Base-by-base conservation (phyloP, 2,329 filamentous ascomycete genomes). In the Emericellopsis atlantica region DNA sequence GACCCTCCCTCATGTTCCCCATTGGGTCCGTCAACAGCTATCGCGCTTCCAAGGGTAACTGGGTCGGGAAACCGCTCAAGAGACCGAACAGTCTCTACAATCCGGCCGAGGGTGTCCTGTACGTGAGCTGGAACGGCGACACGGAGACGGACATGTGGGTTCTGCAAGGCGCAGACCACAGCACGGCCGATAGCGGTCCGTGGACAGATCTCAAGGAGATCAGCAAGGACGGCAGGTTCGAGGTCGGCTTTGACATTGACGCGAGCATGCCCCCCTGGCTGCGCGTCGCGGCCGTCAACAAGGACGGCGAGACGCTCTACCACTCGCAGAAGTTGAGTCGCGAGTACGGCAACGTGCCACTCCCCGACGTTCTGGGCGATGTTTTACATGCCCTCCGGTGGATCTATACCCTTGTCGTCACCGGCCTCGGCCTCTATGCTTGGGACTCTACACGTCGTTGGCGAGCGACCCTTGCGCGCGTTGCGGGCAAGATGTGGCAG, bases 81-180 rank as follows among this genome's bases (percentile, higher is more conserved):
- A 38, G 46, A 4, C 54, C 54, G 2, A 44, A 49, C 10, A 49
- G 53, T 2, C 49, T 51, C 5, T 46, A 59, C 5, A 40, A 44
- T 7, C 48, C 45, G 2, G 40, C 48, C 12, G 48, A 51, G 16
- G 45, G 49, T 1, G 43, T 45, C 4, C 29, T 51, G 22, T 77
- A 69, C 49, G 70, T 74, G 2, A 74, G 68, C 16, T 73, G 69
- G 69, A 73, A 73, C 42, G 70, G 69, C 12, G 67, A 67, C 32
- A 72, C 68, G 0, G 62, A 68, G 48, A 66, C 64, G 0, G 55
- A 49, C 5, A 37, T 43, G 7, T 73, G 74, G 75, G 59, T 41
- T 11, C 36, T 54, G 7, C 49, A 54, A 43, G 52, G 51, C 40
- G 49, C 18, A 7, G 45, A 21, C 15, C 39, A 34, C 12, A 14